Percentiles rank a stretch among this genome's conserved stretches.
Evolutionary conservation across 129 eudicot species (phyloP).

Genomic region (Lactuca sativa): DNA sequence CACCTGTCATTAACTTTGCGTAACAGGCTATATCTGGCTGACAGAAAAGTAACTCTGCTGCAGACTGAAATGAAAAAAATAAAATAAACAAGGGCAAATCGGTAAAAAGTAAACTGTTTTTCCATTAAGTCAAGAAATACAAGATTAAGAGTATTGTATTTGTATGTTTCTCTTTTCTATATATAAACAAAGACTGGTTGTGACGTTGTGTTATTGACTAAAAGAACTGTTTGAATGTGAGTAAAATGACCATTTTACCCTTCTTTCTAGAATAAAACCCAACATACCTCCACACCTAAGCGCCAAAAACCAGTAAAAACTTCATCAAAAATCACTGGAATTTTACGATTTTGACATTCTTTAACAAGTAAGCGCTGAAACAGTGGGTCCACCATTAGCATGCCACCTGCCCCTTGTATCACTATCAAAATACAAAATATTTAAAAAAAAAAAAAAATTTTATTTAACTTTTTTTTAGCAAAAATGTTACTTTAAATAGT

Average conservation of each 20-base stretch:
- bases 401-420: slow-evolving; percentile 95
- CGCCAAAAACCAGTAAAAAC: slow-evolving; percentile 99
- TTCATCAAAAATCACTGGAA: slow-evolving; percentile 96
- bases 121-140: too few relatives aligned
- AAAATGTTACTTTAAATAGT: not conserved
- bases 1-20: slow-evolving; percentile 98
- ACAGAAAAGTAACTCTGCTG: slow-evolving; percentile 78
- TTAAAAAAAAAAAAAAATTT: not conserved
- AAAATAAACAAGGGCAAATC: not conserved
- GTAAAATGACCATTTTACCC: too few relatives aligned
- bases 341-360: slow-evolving; percentile 64
- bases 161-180: too few relatives aligned
- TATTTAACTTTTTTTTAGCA: not conserved
- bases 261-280: not conserved
- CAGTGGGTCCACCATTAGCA: slow-evolving; percentile 94
- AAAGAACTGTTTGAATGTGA: too few relatives aligned
- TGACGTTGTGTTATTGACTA: too few relatives aligned
- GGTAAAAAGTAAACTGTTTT: too few relatives aligned
- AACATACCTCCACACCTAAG: slow-evolving; percentile 80
- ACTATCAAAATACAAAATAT: slow-evolving; percentile 42
- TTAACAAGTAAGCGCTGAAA: slow-evolving; percentile 80
- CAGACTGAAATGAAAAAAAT: slow-evolving; percentile 56
- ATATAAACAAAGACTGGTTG: too few relatives aligned
- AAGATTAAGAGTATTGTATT: too few relatives aligned
- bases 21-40: slow-evolving; percentile 93